Percentiles rank a stretch among this genome's conserved stretches.
These are phyloP conservation scores for Wickerhamomyces rabaulensis DNA, from an alignment of 805 yeast genomes.

Conservation along the genomic window DNA sequence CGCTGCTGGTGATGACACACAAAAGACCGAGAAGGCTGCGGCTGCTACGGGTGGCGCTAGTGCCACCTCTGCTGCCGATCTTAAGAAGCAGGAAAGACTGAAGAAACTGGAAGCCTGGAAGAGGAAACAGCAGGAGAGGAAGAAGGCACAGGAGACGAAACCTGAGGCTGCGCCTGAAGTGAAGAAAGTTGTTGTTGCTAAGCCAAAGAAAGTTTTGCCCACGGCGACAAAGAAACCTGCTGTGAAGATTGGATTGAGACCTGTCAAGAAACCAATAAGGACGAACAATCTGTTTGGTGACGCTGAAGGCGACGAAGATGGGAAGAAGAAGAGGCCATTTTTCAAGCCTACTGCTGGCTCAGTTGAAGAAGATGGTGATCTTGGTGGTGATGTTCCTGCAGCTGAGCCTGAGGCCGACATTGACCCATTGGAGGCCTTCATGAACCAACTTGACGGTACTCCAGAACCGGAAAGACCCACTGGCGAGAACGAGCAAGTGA, in stretches of 20 bases:
- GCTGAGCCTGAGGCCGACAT: conserved; percentile 23
- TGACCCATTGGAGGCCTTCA: conserved; percentile 45
- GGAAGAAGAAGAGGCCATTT: conserved; percentile 11
- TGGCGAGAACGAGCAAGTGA: not conserved
- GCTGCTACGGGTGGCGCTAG: not conserved
- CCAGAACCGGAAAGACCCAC: not conserved
- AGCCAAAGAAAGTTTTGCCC: not conserved
- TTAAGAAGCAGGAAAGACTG: conserved; percentile 27
- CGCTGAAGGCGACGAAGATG: conserved; percentile 27
- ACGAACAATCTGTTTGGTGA: conserved; percentile 22
- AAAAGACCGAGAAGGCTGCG: not conserved
- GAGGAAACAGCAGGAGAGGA: conserved; percentile 29
- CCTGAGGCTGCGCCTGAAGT: not conserved
- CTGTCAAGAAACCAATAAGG: conserved; percentile 2
- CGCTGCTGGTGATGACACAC: not conserved
- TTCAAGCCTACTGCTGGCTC: conserved; percentile 16
- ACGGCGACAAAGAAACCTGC: not conserved
- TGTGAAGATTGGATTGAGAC: not conserved
- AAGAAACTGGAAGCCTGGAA: conserved; percentile 50
- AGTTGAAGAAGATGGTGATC: conserved; percentile 1
- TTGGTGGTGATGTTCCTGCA: conserved; percentile 2
- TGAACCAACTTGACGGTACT: conserved; percentile 24
- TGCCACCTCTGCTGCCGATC: conserved; percentile 6
- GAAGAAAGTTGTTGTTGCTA: conserved; percentile 6
- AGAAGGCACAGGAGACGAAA: conserved; percentile 14